A percentile compares a stretch with the other conserved stretches of the same genome.
These are phyloP conservation scores for Atalantia buxifolia DNA, from an alignment of 345 rosid genomes.

Conservation along the genomic window DNA sequence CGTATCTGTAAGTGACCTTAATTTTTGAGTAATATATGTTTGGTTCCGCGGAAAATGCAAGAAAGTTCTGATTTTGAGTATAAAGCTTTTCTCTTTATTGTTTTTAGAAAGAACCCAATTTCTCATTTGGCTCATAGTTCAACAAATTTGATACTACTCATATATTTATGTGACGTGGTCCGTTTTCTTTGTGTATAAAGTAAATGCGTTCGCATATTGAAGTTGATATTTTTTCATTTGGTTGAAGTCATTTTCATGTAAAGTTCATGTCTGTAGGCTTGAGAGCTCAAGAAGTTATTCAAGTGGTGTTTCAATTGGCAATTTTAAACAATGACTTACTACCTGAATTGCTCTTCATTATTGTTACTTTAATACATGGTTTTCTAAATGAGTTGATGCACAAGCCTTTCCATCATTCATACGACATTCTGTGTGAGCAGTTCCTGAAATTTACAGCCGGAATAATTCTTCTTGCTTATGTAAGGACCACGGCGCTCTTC, in stretches of 20 bases:
- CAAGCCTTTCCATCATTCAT: slow-evolving; percentile 1
- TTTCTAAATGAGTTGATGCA: background rate
- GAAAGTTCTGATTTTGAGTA: background rate
- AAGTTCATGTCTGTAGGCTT: slow-evolving; percentile 36
- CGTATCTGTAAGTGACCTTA: slow-evolving; percentile 45
- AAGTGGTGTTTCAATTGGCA: slow-evolving; percentile 46
- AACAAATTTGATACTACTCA: background rate
- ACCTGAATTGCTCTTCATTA: background rate
- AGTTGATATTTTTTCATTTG: background rate
- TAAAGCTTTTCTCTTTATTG: background rate
- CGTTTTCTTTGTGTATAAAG: background rate
- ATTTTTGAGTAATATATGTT: slow-evolving; percentile 13
- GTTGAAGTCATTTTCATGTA: slow-evolving; percentile 8
- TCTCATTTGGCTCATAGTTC: background rate
- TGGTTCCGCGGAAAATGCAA: slow-evolving; percentile 15
- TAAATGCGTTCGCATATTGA: background rate
- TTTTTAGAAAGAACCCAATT: background rate
- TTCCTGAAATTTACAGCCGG: slow-evolving; percentile 29
- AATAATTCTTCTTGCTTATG: slow-evolving; percentile 34
- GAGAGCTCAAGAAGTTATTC: slow-evolving; percentile 50
- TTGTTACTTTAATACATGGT: background rate
- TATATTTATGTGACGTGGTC: background rate
- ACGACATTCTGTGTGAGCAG: slow-evolving; percentile 33
- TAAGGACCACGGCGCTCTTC: slow-evolving; percentile 31
- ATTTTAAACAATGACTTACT: background rate